Percentiles rank a stretch among this genome's conserved stretches.
Evolutionary conservation across 768 basidiomycete species (phyloP).

Genomic region (Mycena venus): DNA sequence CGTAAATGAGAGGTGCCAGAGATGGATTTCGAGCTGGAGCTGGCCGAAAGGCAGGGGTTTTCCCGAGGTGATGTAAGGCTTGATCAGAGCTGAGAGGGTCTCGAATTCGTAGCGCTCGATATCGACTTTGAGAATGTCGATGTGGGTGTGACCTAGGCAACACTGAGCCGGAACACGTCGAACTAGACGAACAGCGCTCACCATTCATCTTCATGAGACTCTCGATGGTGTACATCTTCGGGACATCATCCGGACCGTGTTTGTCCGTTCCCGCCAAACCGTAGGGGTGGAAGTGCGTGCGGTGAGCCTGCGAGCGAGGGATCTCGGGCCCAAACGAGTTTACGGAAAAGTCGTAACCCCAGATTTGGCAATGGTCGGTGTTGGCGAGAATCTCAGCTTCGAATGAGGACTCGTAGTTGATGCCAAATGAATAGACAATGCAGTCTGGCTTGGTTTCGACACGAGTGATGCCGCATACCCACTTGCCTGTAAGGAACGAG

Average conservation of each 20-base stretch:
- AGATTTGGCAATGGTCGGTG: constrained; percentile 67
- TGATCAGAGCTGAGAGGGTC: constrained; percentile 62
- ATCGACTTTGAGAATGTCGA: constrained; percentile 83
- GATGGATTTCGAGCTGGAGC: constrained; percentile 78
- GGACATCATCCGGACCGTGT: constrained; percentile 58
- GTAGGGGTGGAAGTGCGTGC: constrained; percentile 58
- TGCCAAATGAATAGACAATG: constrained; percentile 71
- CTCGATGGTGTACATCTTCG: constrained; percentile 73
- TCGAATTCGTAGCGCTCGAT: constrained; percentile 79
- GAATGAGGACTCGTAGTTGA: constrained; percentile 75
- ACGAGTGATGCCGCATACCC: constrained; percentile 74
- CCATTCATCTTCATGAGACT: constrained; percentile 76
- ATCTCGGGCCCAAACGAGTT: constrained; percentile 61
- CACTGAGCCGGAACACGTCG: not conserved
- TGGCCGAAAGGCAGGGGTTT: constrained; percentile 77
- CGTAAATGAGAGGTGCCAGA: constrained; percentile 60
- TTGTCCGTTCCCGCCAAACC: constrained; percentile 61
- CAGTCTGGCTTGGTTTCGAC: constrained; percentile 67
- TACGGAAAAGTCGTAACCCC: constrained; percentile 70
- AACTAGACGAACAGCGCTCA: constrained; percentile 34
- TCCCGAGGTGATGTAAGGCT: constrained; percentile 60
- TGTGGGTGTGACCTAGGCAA: constrained; percentile 68
- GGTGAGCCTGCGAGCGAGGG: constrained; percentile 41
- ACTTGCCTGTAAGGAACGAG: constrained; percentile 40
- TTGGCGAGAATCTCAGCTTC: constrained; percentile 69